These are phyloP conservation scores for Aureobasidium sp. DNA, from an alignment of 2,329 filamentous ascomycete species.

Conservation along the genomic window DNA sequence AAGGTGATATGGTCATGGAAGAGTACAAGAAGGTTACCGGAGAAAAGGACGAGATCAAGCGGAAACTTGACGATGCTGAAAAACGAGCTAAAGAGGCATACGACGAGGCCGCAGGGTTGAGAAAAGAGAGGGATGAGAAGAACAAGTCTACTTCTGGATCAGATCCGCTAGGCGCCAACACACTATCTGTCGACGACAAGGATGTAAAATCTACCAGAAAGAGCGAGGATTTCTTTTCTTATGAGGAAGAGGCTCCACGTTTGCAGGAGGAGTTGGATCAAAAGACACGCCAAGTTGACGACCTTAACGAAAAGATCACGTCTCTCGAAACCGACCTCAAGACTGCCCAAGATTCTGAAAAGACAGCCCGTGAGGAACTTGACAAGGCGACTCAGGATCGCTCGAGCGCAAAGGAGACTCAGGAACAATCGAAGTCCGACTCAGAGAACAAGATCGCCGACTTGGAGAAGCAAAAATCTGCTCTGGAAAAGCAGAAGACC, in stretches of 20 bases:
- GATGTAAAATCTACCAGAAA: constrained; percentile 21
- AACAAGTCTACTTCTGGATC: constrained; percentile 20
- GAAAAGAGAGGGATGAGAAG: constrained; percentile 29
- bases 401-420: not conserved
- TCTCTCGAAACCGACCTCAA: constrained; percentile 63
- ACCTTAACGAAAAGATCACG: constrained; percentile 62
- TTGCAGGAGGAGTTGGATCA: constrained; percentile 62
- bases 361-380: constrained; percentile 1
- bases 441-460: constrained; percentile 1
- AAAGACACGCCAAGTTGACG: constrained; percentile 55
- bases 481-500: constrained; percentile 6
- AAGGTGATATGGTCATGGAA: constrained; percentile 87
- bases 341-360: constrained; percentile 28
- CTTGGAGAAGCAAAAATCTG: constrained; percentile 10
- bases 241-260: constrained; percentile 77
- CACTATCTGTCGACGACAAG: not conserved
- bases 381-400: constrained; percentile 6
- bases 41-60: constrained; percentile 70
- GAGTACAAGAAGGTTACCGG: constrained; percentile 81
- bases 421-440: not conserved
- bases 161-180: constrained; percentile 15
- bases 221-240: constrained; percentile 73
- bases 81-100: constrained; percentile 55
- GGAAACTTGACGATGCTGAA: constrained; percentile 64
- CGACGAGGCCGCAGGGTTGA: constrained; percentile 56